Evolutionary conservation across 371 early-diverging fungal species (phyloP).

Genomic region (Mortierella sp.): DNA sequence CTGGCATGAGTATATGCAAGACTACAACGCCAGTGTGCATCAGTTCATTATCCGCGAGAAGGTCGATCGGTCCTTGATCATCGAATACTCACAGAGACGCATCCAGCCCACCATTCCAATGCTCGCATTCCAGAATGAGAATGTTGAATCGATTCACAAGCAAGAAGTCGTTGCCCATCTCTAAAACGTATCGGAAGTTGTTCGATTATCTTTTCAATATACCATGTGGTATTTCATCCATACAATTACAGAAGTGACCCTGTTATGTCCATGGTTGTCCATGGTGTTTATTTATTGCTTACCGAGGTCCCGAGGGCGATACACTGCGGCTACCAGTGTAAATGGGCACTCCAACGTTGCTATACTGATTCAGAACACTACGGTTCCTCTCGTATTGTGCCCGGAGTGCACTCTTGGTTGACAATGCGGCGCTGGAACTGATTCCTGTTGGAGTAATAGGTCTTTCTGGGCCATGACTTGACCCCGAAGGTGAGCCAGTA

Average conservation of each 20-base stretch:
- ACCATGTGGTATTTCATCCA: too few species aligned
- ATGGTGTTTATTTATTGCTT: too few species aligned
- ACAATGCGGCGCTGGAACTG: slow-evolving; percentile 7
- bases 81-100: slow-evolving; percentile 13
- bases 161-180: slow-evolving; percentile 22
- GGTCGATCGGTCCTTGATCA: slow-evolving; percentile 29
- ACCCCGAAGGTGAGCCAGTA: slow-evolving; percentile 3
- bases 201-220: too few species aligned
- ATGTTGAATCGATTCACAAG: neutral
- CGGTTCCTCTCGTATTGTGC: slow-evolving; percentile 47
- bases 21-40: slow-evolving; percentile 45
- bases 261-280: too few species aligned
- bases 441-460: slow-evolving; percentile 23
- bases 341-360: slow-evolving; percentile 30
- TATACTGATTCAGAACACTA: slow-evolving; percentile 29
- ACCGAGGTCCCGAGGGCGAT: too few species aligned
- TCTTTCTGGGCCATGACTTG: slow-evolving; percentile 2
- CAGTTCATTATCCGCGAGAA: slow-evolving; percentile 39
- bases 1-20: slow-evolving; percentile 46
- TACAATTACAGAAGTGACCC: too few species aligned
- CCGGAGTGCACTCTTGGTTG: slow-evolving; percentile 27
- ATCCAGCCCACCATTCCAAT: neutral
- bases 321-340: slow-evolving; percentile 18
- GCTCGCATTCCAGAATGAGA: neutral
- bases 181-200: too few species aligned